Conservation (phyloP, 306 rosid genomes). For the Pterocarpus macrocarpus region DNA sequence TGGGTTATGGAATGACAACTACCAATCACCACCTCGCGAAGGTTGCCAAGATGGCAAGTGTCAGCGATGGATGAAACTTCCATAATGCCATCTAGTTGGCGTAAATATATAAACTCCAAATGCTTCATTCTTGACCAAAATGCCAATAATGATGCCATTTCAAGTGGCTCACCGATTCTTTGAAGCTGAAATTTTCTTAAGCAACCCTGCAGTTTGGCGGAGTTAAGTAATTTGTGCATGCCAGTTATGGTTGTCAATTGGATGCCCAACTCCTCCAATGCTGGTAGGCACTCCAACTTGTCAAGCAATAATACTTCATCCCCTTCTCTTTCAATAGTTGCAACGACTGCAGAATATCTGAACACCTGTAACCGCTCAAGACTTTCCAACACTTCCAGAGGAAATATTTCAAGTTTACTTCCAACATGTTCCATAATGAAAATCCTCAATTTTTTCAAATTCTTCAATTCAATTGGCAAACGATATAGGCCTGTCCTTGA, state of each 20-base stretch:
- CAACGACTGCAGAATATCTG: constrained; percentile 15
- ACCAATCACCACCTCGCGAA: fast-evolving
- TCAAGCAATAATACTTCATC: neutral
- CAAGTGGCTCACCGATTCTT: neutral
- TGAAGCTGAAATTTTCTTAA: fast-evolving
- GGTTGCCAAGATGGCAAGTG: neutral
- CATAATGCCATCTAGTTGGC: neutral
- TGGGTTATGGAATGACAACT: neutral
- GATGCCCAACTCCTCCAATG: neutral
- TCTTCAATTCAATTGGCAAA: neutral
- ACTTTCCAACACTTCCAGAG: neutral
- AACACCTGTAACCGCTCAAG: neutral
- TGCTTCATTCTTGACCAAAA: constrained; percentile 8
- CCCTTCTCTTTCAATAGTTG: neutral
- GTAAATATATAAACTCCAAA: neutral
- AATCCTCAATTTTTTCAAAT: constrained; percentile 13
- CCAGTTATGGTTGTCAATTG: neutral
- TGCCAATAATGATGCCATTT: neutral
- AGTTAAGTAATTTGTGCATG: neutral
- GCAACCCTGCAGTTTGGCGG: neutral
- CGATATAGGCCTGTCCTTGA: fast-evolving
- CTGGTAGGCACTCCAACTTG: constrained; percentile 24
- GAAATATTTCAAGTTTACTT: constrained; percentile 32
- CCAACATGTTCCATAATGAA: neutral
- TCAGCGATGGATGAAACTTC: neutral